phyloP scores from a whole-genome alignment of 345 rosid species.

The Combretum micranthum region DNA sequence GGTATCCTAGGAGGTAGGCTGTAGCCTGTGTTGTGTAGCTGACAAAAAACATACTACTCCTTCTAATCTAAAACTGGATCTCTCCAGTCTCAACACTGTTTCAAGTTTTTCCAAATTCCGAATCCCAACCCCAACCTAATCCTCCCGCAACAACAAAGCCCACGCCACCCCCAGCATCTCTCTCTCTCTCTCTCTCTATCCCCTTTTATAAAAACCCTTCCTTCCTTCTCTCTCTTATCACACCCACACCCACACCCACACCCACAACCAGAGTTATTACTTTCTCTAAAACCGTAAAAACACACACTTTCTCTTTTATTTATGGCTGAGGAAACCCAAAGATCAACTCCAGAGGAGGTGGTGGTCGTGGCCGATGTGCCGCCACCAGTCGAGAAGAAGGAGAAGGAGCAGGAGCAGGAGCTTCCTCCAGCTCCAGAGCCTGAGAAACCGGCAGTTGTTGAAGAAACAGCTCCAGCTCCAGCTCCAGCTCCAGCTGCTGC shows the following conservation, averaged over 20 bases:
- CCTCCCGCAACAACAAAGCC: not conserved
- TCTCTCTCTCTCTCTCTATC: not conserved
- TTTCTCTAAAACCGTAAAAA: too few species aligned
- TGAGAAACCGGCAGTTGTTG: conserved; percentile 6
- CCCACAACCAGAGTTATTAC: too few species aligned
- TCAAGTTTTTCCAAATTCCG: conserved; percentile 2
- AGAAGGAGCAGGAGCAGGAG: conserved; percentile 6
- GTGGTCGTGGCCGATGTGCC: conserved; percentile 12
- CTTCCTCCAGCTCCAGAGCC: conserved; percentile 10
- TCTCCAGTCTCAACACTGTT: not conserved
- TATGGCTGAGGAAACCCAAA: conserved; percentile 18
- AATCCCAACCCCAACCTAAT: not conserved
- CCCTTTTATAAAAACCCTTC: not conserved
- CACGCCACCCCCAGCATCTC: not conserved
- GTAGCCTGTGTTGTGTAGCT: too few species aligned
- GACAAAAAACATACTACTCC: too few species aligned
- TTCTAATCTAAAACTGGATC: too few species aligned
- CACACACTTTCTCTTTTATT: not conserved
- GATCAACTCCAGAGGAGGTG: conserved; percentile 13
- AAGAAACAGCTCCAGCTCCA: not conserved
- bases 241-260: too few species aligned
- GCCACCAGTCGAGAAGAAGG: conserved; percentile 2
- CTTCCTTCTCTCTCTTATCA: not conserved
- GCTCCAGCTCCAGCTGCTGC: too few species aligned
- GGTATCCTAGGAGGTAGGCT: too few species aligned